A percentile compares a stretch with the other conserved stretches of the same genome.
Evolutionary conservation across 768 basidiomycete species (phyloP).

Genomic region (Rhodosporidiobolus sp.): DNA sequence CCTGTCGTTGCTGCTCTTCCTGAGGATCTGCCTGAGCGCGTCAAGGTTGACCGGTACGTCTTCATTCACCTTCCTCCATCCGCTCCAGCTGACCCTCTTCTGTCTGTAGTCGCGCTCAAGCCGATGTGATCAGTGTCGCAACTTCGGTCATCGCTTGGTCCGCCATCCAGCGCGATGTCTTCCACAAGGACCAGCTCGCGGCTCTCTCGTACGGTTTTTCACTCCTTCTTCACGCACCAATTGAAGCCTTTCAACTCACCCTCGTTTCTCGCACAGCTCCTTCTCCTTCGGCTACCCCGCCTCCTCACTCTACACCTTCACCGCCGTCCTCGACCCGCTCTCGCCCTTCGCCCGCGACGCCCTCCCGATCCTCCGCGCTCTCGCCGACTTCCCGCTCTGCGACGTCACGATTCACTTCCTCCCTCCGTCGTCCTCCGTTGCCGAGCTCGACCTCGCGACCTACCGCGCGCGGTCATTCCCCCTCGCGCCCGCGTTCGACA

Average conservation of each 20-base stretch:
- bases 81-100: not conserved
- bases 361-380: conserved; percentile 64
- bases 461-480: not conserved
- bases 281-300: conserved; percentile 1
- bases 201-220: conserved; percentile 1
- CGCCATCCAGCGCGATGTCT: not conserved
- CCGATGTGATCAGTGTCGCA: conserved; percentile 61
- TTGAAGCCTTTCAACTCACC: not conserved
- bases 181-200: not conserved
- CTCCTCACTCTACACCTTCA: conserved; percentile 51
- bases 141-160: conserved; percentile 62
- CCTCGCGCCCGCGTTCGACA: not conserved
- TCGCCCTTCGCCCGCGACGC: conserved; percentile 80
- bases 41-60: conserved; percentile 10
- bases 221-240: not conserved
- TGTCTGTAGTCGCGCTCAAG: conserved; percentile 50
- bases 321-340: conserved; percentile 75
- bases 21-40: conserved; percentile 51
- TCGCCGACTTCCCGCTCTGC: conserved; percentile 45
- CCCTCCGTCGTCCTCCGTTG: not conserved
- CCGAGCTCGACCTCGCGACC: not conserved
- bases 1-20: conserved; percentile 64
- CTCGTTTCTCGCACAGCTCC: not conserved
- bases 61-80: not conserved
- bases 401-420: conserved; percentile 65